Conservation (phyloP, 352 stramenopile species). For the Thalassiosira hispida region DNA sequence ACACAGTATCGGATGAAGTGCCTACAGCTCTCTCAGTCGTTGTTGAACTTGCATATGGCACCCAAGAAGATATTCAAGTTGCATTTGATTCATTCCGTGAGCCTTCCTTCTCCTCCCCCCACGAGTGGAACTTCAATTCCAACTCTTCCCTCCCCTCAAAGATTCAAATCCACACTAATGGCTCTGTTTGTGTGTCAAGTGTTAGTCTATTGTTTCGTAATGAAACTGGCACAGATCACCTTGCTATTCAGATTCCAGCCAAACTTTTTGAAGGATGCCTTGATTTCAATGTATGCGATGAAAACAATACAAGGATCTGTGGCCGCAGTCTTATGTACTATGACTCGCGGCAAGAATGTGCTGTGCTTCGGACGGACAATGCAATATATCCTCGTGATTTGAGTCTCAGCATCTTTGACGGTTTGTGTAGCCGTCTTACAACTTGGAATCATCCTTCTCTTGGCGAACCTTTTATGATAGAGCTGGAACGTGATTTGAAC, state of each 20-base stretch:
- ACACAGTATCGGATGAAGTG: slow-evolving; percentile 5
- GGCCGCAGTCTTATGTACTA: slow-evolving; percentile 4
- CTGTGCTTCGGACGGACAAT: background rate
- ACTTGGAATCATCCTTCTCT: slow-evolving; percentile 19
- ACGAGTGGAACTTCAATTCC: slow-evolving; percentile 2
- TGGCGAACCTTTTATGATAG: slow-evolving; percentile 11
- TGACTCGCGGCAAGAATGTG: background rate
- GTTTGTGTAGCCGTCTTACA: slow-evolving; percentile 1
- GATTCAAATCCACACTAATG: slow-evolving; percentile 16
- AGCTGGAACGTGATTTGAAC: slow-evolving; percentile 4
- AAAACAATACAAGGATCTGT: background rate
- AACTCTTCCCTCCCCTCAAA: slow-evolving; percentile 14
- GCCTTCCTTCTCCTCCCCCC: background rate
- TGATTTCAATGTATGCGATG: slow-evolving; percentile 16
- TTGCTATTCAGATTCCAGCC: slow-evolving; percentile 3
- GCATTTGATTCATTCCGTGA: slow-evolving; percentile 18
- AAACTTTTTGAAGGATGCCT: slow-evolving; percentile 19
- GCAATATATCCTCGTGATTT: slow-evolving; percentile 4
- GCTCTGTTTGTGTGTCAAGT: slow-evolving; percentile 7
- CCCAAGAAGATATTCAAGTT: slow-evolving; percentile 8
- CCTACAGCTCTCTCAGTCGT: slow-evolving; percentile 4
- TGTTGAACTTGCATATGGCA: slow-evolving; percentile 2
- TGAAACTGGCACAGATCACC: background rate
- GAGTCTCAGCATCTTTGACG: background rate
- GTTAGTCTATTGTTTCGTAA: slow-evolving; percentile 11